phyloP scores from a whole-genome alignment of 2,329 filamentous ascomycete species.

The Cercospora beticola region DNA sequence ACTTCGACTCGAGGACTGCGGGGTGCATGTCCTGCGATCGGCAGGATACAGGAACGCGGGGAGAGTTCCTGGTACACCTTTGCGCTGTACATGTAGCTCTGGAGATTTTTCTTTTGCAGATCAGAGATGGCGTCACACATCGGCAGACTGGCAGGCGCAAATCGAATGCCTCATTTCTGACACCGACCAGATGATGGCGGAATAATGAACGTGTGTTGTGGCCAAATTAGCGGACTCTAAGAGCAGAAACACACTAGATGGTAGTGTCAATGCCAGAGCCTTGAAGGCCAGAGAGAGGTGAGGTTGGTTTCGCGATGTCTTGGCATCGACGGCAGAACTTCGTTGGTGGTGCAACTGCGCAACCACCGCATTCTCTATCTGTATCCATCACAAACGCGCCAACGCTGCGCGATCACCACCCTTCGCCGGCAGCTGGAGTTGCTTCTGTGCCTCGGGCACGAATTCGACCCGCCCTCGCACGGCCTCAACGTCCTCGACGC shows the following conservation, averaged over 20 bases:
- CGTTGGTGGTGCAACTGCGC: background rate
- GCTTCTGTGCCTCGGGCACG: slow-evolving; percentile 15
- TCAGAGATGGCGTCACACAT: background rate
- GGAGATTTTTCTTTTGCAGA: background rate
- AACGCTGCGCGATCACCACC: slow-evolving; percentile 34
- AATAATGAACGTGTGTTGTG: background rate
- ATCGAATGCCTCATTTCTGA: background rate
- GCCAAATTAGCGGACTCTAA: background rate
- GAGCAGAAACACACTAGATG: background rate
- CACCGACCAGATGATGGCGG: background rate
- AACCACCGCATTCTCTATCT: background rate
- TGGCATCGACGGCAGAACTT: background rate
- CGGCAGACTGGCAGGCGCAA: background rate
- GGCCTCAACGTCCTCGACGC: slow-evolving; percentile 28
- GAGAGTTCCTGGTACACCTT: background rate
- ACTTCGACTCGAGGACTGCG: background rate
- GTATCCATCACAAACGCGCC: slow-evolving; percentile 27
- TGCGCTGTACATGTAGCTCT: background rate
- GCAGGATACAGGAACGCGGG: background rate
- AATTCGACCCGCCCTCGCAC: slow-evolving; percentile 26
- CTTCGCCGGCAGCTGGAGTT: slow-evolving; percentile 21
- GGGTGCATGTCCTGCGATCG: background rate
- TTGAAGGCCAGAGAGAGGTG: background rate
- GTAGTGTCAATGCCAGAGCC: background rate
- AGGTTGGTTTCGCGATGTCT: background rate